phyloP scores from a whole-genome alignment of 1,139 yeast species.

The Candida sp. region DNA sequence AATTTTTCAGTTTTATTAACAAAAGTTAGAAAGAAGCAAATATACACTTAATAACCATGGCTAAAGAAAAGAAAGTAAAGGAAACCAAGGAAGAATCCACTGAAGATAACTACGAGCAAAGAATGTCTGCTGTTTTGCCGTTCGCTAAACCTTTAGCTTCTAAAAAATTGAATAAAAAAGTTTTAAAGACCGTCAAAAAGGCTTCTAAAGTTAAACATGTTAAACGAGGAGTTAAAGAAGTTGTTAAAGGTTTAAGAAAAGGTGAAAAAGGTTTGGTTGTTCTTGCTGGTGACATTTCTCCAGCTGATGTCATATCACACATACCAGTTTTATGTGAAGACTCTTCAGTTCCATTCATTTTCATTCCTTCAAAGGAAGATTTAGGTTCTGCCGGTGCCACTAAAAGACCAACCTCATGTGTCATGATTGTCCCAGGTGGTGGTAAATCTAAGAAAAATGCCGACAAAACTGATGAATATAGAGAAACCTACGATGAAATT shows the following conservation, averaged over 20 bases:
- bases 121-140: constrained; percentile 86
- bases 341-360: constrained; percentile 81
- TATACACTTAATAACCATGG: constrained; percentile 32
- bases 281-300: constrained; percentile 97
- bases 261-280: constrained; percentile 97
- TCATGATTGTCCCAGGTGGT: constrained; percentile 96
- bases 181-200: constrained; percentile 92
- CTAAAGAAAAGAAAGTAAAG: constrained; percentile 49
- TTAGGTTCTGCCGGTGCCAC: constrained; percentile 99
- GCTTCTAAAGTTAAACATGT: constrained; percentile 98
- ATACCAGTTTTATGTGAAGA: constrained; percentile 98
- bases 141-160: constrained; percentile 96
- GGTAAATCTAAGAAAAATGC: constrained; percentile 79
- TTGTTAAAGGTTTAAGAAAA: constrained; percentile 94
- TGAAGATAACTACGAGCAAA: constrained; percentile 86
- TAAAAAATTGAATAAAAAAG: constrained; percentile 92
- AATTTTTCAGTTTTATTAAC: background rate
- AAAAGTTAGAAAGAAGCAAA: constrained; percentile 52
- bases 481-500: constrained; percentile 89
- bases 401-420: constrained; percentile 98
- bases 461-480: constrained; percentile 85
- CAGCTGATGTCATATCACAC: constrained; percentile 96
- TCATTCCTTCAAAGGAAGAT: constrained; percentile 96
- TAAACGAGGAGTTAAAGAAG: constrained; percentile 98
- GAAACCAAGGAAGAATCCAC: constrained; percentile 31